These are phyloP conservation scores for Hansenula sp. DNA, from an alignment of 1,139 yeast genomes.

Conservation along the genomic window DNA sequence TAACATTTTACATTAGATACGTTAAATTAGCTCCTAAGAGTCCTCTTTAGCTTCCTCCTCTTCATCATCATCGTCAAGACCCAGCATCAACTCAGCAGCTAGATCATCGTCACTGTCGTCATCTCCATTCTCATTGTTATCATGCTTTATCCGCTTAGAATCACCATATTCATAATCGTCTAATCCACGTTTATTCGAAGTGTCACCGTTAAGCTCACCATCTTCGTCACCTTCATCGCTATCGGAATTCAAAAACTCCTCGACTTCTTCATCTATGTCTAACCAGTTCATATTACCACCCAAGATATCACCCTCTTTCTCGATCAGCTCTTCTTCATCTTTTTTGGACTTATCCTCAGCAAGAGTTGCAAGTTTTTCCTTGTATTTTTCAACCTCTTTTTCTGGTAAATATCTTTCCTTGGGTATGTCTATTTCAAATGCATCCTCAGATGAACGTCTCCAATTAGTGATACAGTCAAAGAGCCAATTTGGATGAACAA, in stretches of 20 bases:
- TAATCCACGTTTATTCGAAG: not conserved
- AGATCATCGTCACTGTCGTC: conserved; percentile 21
- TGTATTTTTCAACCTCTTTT: conserved; percentile 29
- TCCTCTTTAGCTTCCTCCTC: conserved; percentile 12
- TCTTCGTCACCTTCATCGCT: conserved; percentile 25
- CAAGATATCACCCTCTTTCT: conserved; percentile 18
- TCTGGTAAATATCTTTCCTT: conserved; percentile 34
- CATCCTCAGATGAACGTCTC: conserved; percentile 63
- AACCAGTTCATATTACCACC: conserved; percentile 26
- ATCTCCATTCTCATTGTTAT: conserved; percentile 3
- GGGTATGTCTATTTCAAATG: conserved; percentile 48
- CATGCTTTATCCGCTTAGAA: conserved; percentile 1
- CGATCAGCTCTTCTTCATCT: conserved; percentile 14
- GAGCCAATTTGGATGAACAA: conserved; percentile 92
- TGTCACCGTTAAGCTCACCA: conserved; percentile 23
- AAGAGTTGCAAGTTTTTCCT: conserved; percentile 20
- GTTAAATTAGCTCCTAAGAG: too few species aligned
- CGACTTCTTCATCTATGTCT: conserved; percentile 23
- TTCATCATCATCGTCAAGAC: conserved; percentile 1
- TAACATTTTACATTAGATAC: too few species aligned
- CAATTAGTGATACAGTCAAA: conserved; percentile 81
- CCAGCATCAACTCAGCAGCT: conserved; percentile 32
- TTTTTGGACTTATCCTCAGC: conserved; percentile 10
- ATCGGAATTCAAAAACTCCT: conserved; percentile 9
- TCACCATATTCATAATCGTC: conserved; percentile 21